Percentiles rank a stretch among this genome's conserved stretches.
phyloP scores from a whole-genome alignment of 208 protist species.

The Leptomonas pyrrhocoris region DNA sequence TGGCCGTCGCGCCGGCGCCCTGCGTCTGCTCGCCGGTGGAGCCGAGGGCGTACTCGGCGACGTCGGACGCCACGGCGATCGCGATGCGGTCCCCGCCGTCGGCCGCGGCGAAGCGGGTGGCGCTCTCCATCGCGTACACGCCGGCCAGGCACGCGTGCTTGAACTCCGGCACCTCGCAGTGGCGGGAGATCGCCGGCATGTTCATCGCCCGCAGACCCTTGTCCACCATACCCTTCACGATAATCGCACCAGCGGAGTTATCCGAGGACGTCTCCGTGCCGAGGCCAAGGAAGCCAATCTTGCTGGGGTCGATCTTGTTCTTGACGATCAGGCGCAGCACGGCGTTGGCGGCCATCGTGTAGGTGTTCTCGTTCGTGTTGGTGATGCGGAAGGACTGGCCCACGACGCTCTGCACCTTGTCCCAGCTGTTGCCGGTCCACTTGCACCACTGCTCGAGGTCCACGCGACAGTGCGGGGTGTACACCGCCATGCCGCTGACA shows the following conservation, averaged over 20 bases:
- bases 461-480: conserved; percentile 84
- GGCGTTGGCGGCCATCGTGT: conserved; percentile 92
- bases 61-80: conserved; percentile 89
- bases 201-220: conserved; percentile 74
- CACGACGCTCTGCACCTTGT: conserved; percentile 88
- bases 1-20: conserved; percentile 83
- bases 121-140: conserved; percentile 90
- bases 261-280: conserved; percentile 90
- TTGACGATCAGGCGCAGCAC: conserved; percentile 88
- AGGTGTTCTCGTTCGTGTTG: conserved; percentile 85
- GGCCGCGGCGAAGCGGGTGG: conserved; percentile 61
- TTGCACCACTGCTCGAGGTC: conserved; percentile 86
- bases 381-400: conserved; percentile 89
- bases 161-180: conserved; percentile 93
- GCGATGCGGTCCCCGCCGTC: conserved; percentile 77
- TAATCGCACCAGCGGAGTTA: conserved; percentile 91
- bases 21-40: conserved; percentile 92
- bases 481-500: conserved; percentile 87
- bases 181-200: conserved; percentile 70
- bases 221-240: conserved; percentile 92
- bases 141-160: conserved; percentile 93
- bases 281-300: conserved; percentile 88
- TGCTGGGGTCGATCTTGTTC: conserved; percentile 82
- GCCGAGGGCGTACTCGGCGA: conserved; percentile 89
- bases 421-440: conserved; percentile 92